Evolutionary conservation across 1,284 basidiomycete genomes (phyloP).

Genomic region (Rhodotorula glutinis): DNA sequence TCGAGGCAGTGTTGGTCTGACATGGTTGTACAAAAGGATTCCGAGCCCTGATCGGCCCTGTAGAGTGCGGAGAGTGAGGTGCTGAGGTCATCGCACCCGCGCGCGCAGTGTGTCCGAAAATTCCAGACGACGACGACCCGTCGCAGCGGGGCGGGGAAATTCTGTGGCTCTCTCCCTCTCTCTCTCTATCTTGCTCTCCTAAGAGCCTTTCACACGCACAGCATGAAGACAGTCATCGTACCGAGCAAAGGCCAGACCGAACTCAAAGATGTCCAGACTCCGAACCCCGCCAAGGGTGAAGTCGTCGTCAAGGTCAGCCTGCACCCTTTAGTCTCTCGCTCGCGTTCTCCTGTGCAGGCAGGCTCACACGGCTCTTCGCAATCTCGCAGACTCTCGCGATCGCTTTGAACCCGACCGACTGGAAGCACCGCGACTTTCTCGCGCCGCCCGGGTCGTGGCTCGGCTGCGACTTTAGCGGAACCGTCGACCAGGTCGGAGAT

Average conservation of each 20-base stretch:
- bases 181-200: neutral
- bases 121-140: neutral
- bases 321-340: no score
- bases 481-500: constrained; percentile 57
- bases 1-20: no score
- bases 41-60: no score
- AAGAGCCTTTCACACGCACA: no score
- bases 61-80: no score
- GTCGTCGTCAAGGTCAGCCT: constrained; percentile 32
- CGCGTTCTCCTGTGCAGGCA: neutral
- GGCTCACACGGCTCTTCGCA: no score
- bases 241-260: constrained; percentile 11
- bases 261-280: constrained; percentile 12
- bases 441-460: constrained; percentile 50
- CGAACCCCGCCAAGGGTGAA: constrained; percentile 8
- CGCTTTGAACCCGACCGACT: constrained; percentile 45
- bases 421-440: constrained; percentile 45
- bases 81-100: no score
- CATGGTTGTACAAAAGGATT: no score
- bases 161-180: neutral
- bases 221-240: constrained; percentile 25
- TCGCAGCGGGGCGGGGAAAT: no score
- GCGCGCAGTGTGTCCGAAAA: no score
- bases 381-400: constrained; percentile 36
- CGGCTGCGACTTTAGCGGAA: constrained; percentile 61